A percentile compares a stretch with the other conserved stretches of the same genome.
phyloP scores from a whole-genome alignment of 176 grass and related monocot genomes.

The Cocos nucifera region DNA sequence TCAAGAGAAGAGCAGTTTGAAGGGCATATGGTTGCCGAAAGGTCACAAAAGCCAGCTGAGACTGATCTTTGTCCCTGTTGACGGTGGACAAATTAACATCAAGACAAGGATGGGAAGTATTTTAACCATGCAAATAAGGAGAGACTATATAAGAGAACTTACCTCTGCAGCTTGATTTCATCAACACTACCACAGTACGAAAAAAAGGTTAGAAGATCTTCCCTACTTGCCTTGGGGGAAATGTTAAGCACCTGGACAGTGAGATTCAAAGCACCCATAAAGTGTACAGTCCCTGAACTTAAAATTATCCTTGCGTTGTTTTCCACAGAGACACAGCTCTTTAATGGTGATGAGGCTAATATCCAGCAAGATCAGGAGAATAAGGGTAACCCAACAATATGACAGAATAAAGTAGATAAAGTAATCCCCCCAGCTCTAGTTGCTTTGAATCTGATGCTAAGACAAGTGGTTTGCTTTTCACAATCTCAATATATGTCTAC shows the following conservation, averaged over 20 bases:
- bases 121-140: neutral
- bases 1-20: constrained; percentile 26
- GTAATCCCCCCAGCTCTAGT: too few species aligned
- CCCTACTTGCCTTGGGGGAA: constrained; percentile 25
- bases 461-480: too few species aligned
- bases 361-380: too few species aligned
- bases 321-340: too few species aligned
- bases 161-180: constrained; percentile 26
- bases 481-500: too few species aligned
- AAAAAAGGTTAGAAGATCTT: constrained; percentile 24
- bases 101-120: neutral
- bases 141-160: neutral
- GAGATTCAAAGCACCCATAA: constrained; percentile 21
- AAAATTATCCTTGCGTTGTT: too few species aligned
- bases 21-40: constrained; percentile 34
- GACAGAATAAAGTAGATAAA: too few species aligned
- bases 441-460: too few species aligned
- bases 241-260: constrained; percentile 28
- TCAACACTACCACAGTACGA: constrained; percentile 27
- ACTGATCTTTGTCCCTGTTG: constrained; percentile 5
- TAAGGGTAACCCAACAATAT: too few species aligned
- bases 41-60: constrained; percentile 15
- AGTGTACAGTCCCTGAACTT: neutral
- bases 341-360: too few species aligned
- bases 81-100: neutral